Base-by-base conservation (phyloP, 1,139 yeast species). In the Nematodospora anomalae region DNA sequence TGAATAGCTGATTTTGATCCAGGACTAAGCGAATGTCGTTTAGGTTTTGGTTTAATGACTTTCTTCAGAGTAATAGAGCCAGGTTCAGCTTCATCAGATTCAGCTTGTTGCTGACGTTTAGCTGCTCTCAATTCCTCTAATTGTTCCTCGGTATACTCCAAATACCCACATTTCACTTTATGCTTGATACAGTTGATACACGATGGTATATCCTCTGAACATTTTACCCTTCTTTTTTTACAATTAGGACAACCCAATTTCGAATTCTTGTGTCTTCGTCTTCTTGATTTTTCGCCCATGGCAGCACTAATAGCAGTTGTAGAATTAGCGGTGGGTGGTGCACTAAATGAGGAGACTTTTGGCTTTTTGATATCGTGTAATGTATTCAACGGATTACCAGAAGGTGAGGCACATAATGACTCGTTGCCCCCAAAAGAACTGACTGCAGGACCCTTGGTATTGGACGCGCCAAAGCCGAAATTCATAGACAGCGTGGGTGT, bases 161-260 rank as follows among this genome's bases (percentile, higher is more conserved):
- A 55, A 43, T 68, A 70, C 1, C 68, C 72, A 53, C 75, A 70
- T 37, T 56, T 55, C 4, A 60, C 65, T 34, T 65, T 64, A 44
- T 68, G 74, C 39, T 67, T 67, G 30, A 67, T 49, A 52, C 76
- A 70, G 45, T 69, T 69, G 33, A 51, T 33, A 43, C 76, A 70
- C 26, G 60, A 55, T 1, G 76, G 76, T 26, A 67, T 51, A 39
- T 67, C 67, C 41, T 70, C 75, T 4, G 62, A 51, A 44, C 76
- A 70, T 46, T 69, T 69, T 38, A 70, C 73, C 35, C 74, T 43
- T 41, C 76, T 56, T 33, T 61, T 61, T 47, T 70, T 70, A 52
- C 76, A 70, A 36, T 65, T 69, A 22, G 72, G 67, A 43, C 76
- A 70, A 1, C 76, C 76, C 35, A 52, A 48, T 34, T 60, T 61